Conservation (phyloP, 2,329 filamentous ascomycete species). For the Sclerotinia nivalis region DNA sequence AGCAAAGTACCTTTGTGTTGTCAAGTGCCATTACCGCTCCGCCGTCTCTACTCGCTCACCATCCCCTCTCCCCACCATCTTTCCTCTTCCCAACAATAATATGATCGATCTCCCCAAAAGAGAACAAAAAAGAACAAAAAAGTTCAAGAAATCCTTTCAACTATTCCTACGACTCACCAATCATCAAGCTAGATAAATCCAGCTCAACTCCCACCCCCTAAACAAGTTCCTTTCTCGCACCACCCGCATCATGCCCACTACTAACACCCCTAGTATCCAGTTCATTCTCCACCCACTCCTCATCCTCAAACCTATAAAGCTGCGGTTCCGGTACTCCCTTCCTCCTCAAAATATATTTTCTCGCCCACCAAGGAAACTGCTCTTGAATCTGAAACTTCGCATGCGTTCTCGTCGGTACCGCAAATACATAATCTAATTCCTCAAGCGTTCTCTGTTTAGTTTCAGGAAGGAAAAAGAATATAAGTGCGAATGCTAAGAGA, state of each 20-base stretch:
- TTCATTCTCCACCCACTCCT: conserved; percentile 16
- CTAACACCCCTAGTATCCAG: conserved; percentile 11
- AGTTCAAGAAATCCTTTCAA: not conserved
- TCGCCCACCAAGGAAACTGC: conserved; percentile 35
- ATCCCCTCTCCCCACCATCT: not conserved
- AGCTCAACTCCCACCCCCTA: not conserved
- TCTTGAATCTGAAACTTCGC: conserved; percentile 38
- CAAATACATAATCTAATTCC: conserved; percentile 51
- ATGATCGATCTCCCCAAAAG: not conserved
- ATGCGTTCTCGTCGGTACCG: conserved; percentile 37
- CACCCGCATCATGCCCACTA: not conserved
- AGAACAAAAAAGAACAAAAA: not conserved
- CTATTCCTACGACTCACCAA: not conserved
- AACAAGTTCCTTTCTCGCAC: not conserved
- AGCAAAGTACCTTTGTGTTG: not conserved
- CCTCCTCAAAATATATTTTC: conserved; percentile 29
- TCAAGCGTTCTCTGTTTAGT: conserved; percentile 52
- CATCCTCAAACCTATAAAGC: conserved; percentile 24
- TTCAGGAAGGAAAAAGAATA: conserved; percentile 59
- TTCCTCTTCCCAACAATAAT: not conserved
- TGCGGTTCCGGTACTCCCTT: conserved; percentile 38
- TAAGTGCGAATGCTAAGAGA: conserved; percentile 54
- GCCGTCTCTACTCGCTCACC: not conserved
- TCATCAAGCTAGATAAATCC: not conserved
- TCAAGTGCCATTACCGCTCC: not conserved